Evolutionary conservation across 2,329 filamentous ascomycete species (phyloP), one percentile per base, ranked within the genome.

Genomic region (Sordariomycetes sp.): DNA sequence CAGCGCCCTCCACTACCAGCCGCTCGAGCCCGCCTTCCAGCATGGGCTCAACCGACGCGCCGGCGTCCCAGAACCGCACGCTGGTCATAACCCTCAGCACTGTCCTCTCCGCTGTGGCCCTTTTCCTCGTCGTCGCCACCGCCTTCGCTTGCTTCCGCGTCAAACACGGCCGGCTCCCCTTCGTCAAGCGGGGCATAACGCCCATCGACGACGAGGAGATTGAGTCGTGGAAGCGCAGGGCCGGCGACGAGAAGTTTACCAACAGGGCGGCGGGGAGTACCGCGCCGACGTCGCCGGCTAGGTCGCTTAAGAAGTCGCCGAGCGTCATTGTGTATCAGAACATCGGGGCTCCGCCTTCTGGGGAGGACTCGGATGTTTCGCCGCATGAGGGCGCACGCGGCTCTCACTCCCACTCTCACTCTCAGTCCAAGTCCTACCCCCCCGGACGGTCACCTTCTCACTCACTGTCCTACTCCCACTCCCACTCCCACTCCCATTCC

Each of bases 121-220:
- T 74, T 55, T 35, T 60, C 10, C 42, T 61, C 20, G 64, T 76
- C 53, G 63, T 70, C 57, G 56, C 60, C 36, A 58, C 69, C 22
- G 67, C 68, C 3, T 63, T 65, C 20, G 61, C 72, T 2, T 75
- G 70, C 59, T 68, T 71, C 55, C 67, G 72, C 17, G 70, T 67
- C 48, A 68, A 72, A 50, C 72, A 71, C 50, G 64, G 64, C 53
- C 71, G 65, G 52, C 63, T 67, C 28, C 71, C 70, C 3, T 71
- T 82, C 57, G 73, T 79, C 61, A 72, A 74, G 55, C 72, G 82
- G 55, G 80, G 79, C 53, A 79, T 80, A 52, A 80, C 80, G 0
- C 82, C 82, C 13, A 83, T 85, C 59, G 76, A 79, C 60, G 82
- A 85, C 62, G 81, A 84, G 59, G 82, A 85, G 65, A 85, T 85